Evolutionary conservation across 2,329 filamentous ascomycete species (phyloP), one percentile per base, ranked within the genome.

Genomic region (Drechslerella stenobrocha): DNA sequence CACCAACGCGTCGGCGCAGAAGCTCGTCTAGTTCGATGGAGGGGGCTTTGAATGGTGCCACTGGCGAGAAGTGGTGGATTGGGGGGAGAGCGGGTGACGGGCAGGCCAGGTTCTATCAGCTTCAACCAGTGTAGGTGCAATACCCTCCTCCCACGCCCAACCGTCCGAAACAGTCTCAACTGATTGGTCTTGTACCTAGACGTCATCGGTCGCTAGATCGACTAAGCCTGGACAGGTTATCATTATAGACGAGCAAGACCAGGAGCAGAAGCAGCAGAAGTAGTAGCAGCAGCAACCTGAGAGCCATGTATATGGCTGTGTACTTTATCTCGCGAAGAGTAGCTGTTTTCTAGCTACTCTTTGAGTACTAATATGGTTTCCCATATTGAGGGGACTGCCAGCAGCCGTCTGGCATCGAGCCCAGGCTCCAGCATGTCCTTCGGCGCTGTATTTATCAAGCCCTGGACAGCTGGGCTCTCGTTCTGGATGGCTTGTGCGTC

Each of bases 41-140:
- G 44, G 71, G 71, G 4, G 65, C 71, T 47, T 69, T 70, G 42
- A 71, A 71, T 50, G 69, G 70, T 8, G 69, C 70, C 11, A 70
- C 59, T 3, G 73, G 73, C 7, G 73, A 74, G 61, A 74, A 74
- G 45, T 74, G 73, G 73, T 74, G 73, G 73, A 74, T 74, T 35
- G 73, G 73, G 9, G 73, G 73, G 11, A 67, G 73, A 32, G 73
- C 73, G 24, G 72, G 71, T 26, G 73, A 74, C 53, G 73, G 73
- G 7, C 73, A 74, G 52, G 73, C 73, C 42, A 66, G 73, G 28
- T 73, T 73, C 59, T 74, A 74, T 44, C 71, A 72, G 32, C 56
- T 74, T 52, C 73, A 74, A 59, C 73, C 73, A 40, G 71, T 74
- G 73, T 74, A 73, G 18, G 72, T 69, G 35, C 18, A n/a, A n/a